Evolutionary conservation across 345 rosid genomes (phyloP).

Genomic region (Populus alba): DNA sequence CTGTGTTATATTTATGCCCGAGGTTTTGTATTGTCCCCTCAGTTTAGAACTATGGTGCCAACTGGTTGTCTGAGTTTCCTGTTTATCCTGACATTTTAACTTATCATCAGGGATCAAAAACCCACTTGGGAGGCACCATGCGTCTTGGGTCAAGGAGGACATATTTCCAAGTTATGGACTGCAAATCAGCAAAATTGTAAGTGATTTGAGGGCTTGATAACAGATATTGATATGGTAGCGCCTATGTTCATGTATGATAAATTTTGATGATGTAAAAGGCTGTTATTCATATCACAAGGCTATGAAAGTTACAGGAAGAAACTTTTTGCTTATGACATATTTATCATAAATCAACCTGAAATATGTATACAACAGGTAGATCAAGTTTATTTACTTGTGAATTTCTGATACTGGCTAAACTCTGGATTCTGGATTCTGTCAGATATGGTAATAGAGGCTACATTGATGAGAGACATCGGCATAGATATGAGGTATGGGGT

Average conservation of each 20-base stretch:
- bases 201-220: background rate
- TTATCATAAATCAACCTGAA: background rate
- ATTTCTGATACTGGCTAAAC: constrained; percentile 2
- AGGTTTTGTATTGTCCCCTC: constrained; percentile 37
- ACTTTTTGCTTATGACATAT: background rate
- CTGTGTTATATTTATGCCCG: constrained; percentile 93
- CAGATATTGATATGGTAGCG: background rate
- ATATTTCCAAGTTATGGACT: constrained; percentile 60
- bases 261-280: background rate
- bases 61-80: background rate
- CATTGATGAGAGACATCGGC: constrained; percentile 86
- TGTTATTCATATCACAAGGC: background rate
- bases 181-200: constrained; percentile 80
- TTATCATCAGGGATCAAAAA: constrained; percentile 76
- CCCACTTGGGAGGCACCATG: constrained; percentile 99
- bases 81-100: background rate
- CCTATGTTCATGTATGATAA: background rate
- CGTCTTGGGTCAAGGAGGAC: constrained; percentile 91
- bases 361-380: background rate
- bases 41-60: background rate
- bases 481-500: constrained; percentile 83
- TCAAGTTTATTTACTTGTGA: background rate
- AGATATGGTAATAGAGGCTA: constrained; percentile 60
- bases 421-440: constrained; percentile 2
- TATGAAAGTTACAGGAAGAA: background rate